Evolutionary conservation across 495 filamentous ascomycete species (phyloP), one percentile per base, ranked within the genome.

Genomic region (Choiromyces venosus): DNA sequence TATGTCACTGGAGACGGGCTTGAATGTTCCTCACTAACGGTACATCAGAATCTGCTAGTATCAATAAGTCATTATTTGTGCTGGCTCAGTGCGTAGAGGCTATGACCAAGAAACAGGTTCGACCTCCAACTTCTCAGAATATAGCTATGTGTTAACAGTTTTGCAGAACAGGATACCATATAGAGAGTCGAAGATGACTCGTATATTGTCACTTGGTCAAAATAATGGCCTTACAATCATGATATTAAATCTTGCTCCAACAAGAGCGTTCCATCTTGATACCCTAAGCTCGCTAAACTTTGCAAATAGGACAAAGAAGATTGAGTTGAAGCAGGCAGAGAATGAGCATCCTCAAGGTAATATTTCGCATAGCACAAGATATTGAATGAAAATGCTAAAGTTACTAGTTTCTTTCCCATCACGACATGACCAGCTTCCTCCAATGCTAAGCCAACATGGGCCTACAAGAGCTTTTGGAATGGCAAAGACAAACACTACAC

Each of bases 21-120:
- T 29, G 35, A 19, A 36, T 40, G 42, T 19, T 21, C 16, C 42
- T 66, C 40, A 70, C 42, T 61, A 33, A 61, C 52, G 52, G 29
- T 36, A 40, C 25, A 37, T 87, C 96, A 2, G 95, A 99, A 82
- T 97, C 93, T n/a, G 93, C 94, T 2, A 96, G 93, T 81, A 99
- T 99, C 85, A 99, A 99, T 86, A 99, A 97, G 84, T 94, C 91
- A 74, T 86, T 99, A 16, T 99, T 99, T 78, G 93, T 97, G 39
- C 84, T 99, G 38, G 93, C 93, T 35, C 93, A 97, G 81, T 99
- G 95, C 79, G 93, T 98, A 65, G 95, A 99, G 83, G 95, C 95
- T 19, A 99, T 99, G 76, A 88, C 86, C 72, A 89, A 89, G 79
- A 91, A 91, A 79, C 76, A 86, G 84, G 52, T 61, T 12, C 25